Conservation (phyloP, 306 rosid species). For the Medicago ruthenica region DNA sequence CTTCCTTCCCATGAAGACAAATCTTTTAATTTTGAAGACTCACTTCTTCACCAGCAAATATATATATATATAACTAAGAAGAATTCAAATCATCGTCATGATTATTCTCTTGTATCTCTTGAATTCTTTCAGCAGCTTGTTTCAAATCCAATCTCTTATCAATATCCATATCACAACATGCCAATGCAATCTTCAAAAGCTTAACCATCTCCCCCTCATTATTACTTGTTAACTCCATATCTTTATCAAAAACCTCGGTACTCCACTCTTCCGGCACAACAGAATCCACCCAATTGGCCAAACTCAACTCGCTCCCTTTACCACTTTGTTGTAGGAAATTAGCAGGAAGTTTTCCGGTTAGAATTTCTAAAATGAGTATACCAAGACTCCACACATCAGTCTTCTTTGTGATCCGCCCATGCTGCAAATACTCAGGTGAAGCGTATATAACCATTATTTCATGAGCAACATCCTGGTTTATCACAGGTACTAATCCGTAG, state of each 20-base stretch:
- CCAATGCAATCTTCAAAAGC: slow-evolving; percentile 73
- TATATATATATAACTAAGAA: background rate
- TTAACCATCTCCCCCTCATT: slow-evolving; percentile 57
- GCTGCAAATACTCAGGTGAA: slow-evolving; percentile 78
- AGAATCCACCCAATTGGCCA: slow-evolving; percentile 64
- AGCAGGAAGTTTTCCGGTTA: slow-evolving; percentile 70
- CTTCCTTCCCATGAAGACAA: slow-evolving; percentile 27
- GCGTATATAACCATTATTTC: slow-evolving; percentile 72
- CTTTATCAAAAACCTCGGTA: slow-evolving; percentile 63
- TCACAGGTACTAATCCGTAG: slow-evolving; percentile 77
- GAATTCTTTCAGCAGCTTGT: slow-evolving; percentile 65
- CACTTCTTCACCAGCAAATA: slow-evolving; percentile 36
- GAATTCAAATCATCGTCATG: slow-evolving; percentile 18
- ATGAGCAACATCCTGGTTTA: slow-evolving; percentile 76
- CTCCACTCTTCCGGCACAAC: slow-evolving; percentile 56
- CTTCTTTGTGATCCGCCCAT: slow-evolving; percentile 74
- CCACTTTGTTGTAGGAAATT: slow-evolving; percentile 46
- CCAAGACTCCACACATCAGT: slow-evolving; percentile 93
- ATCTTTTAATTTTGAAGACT: slow-evolving; percentile 34
- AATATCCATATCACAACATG: slow-evolving; percentile 69
- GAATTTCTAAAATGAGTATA: slow-evolving; percentile 65
- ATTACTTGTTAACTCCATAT: slow-evolving; percentile 40
- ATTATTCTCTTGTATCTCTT: slow-evolving; percentile 57
- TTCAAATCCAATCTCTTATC: slow-evolving; percentile 73
- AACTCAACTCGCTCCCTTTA: slow-evolving; percentile 54